phyloP scores from a whole-genome alignment of 371 early-diverging fungal species.

The Mucor plumbeus region DNA sequence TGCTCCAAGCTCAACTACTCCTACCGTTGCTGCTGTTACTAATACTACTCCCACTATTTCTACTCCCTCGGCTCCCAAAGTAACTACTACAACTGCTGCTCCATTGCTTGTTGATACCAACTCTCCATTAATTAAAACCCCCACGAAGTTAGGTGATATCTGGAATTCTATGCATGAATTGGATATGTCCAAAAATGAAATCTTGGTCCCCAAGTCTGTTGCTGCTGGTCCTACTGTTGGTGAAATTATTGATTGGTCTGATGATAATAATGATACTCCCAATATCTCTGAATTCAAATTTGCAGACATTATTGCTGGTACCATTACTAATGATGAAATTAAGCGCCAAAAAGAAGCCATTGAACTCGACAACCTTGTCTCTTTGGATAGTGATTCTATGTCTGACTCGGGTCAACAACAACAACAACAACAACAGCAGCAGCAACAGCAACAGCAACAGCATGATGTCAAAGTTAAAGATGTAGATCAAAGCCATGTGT shows the following conservation, averaged over 20 bases:
- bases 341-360: background rate
- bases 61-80: background rate
- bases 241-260: background rate
- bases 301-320: conserved; percentile 6
- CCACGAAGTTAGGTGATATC: background rate
- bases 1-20: background rate
- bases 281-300: conserved; percentile 1
- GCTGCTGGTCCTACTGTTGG: background rate
- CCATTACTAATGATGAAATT: background rate
- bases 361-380: background rate
- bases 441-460: background rate
- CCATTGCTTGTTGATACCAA: background rate
- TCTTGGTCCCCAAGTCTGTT: background rate
- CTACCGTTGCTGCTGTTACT: background rate
- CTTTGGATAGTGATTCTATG: background rate
- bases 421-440: background rate
- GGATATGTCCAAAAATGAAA: background rate
- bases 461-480: too few species aligned
- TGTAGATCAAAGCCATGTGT: too few species aligned
- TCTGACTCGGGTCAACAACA: background rate
- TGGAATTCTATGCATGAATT: conserved; percentile 7
- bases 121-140: background rate
- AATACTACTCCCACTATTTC: too few species aligned
- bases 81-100: background rate
- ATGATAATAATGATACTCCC: background rate